Evolutionary conservation across 305 asterid species (phyloP).

Genomic region (Petunia hybrid): DNA sequence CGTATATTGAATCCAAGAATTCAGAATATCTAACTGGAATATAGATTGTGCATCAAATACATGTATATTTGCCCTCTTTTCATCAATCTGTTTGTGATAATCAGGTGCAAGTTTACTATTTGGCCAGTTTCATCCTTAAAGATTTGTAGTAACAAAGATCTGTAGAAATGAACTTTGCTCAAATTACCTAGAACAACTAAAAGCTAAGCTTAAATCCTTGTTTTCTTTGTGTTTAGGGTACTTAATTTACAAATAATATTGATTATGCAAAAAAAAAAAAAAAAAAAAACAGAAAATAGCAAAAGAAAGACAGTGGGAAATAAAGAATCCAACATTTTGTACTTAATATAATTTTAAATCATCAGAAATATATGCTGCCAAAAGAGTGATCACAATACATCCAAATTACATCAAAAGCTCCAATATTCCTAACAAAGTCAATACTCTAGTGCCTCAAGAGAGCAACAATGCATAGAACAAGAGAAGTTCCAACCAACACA

Average conservation of each 20-base stretch:
- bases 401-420: not conserved
- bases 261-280: too few species aligned
- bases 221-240: too few species aligned
- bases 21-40: too few species aligned
- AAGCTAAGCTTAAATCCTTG: too few species aligned
- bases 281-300: too few species aligned
- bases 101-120: too few species aligned
- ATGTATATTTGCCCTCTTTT: not conserved
- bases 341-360: not conserved
- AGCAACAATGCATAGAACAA: conserved; percentile 33
- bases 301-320: not conserved
- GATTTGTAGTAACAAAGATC: too few species aligned
- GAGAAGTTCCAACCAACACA: conserved; percentile 34
- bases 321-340: not conserved
- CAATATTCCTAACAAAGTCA: not conserved
- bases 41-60: not conserved
- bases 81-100: too few species aligned
- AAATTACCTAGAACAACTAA: too few species aligned
- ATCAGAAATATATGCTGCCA: conserved; percentile 9
- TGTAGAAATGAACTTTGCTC: too few species aligned
- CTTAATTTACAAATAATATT: not conserved
- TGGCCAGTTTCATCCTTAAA: too few species aligned
- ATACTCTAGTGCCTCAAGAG: conserved; percentile 41
- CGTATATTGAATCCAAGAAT: too few species aligned
- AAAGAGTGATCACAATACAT: not conserved